phyloP scores from a whole-genome alignment of 2,329 filamentous ascomycete genomes.

The Xylaria sp. region DNA sequence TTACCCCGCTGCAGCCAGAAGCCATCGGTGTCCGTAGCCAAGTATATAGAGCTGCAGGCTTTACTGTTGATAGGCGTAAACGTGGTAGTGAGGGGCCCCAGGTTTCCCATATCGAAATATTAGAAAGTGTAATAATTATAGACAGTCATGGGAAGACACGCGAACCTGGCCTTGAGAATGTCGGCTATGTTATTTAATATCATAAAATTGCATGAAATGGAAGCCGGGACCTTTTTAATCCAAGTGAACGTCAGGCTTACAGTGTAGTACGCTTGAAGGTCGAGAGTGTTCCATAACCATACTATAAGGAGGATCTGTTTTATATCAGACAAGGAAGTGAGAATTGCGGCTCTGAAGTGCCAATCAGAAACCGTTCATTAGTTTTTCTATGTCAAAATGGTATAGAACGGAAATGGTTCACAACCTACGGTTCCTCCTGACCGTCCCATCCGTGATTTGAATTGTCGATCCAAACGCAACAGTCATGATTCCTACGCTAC shows the following conservation, averaged over 20 bases:
- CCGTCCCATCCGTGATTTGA: background rate
- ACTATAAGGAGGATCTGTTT: background rate
- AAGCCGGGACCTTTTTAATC: background rate
- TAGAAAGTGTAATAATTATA: background rate
- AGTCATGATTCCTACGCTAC: background rate
- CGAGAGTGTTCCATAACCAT: background rate
- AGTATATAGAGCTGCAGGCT: conserved; percentile 6
- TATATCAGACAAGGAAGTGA: background rate
- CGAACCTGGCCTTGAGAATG: background rate
- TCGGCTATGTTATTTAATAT: background rate
- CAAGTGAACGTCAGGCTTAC: background rate
- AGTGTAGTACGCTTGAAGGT: background rate
- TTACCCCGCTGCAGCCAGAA: conserved; percentile 13
- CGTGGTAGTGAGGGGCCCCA: conserved; percentile 10
- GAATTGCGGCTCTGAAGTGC: background rate
- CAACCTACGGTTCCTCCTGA: background rate
- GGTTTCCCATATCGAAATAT: conserved; percentile 6
- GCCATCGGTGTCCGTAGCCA: conserved; percentile 9
- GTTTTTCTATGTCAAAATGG: background rate
- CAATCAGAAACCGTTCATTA: background rate
- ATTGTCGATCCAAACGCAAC: background rate
- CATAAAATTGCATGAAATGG: background rate
- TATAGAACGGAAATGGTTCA: background rate
- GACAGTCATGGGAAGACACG: background rate
- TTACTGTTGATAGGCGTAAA: conserved; percentile 1